Evolutionary conservation across 1,139 yeast genomes (phyloP).

Genomic region (Kazachstania sp.): DNA sequence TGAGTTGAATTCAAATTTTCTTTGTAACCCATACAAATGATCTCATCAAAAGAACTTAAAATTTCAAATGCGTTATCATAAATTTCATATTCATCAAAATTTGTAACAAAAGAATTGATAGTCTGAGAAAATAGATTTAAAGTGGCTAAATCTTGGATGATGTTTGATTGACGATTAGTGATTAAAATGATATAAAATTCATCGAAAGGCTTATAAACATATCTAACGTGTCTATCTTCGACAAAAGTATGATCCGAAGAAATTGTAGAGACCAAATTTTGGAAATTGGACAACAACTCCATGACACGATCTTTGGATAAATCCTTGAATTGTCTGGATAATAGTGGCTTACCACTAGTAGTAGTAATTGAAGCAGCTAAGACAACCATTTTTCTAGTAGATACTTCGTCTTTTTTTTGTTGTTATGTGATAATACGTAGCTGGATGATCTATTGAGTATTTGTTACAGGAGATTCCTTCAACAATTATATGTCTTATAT

Average conservation of each 20-base stretch:
- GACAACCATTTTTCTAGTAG: conserved; percentile 52
- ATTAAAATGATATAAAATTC: conserved; percentile 86
- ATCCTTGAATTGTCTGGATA: conserved; percentile 89
- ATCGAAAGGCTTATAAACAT: conserved; percentile 92
- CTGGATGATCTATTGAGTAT: too few relatives aligned
- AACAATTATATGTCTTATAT: too few relatives aligned
- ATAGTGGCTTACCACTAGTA: conserved; percentile 86
- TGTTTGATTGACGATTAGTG: conserved; percentile 86
- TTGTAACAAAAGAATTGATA: conserved; percentile 64
- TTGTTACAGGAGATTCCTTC: too few relatives aligned
- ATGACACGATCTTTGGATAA: conserved; percentile 79
- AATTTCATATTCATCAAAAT: conserved; percentile 75
- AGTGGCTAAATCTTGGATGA: conserved; percentile 90
- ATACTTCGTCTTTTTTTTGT: too few relatives aligned
- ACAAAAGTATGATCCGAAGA: conserved; percentile 88
- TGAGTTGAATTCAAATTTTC: conserved; percentile 80
- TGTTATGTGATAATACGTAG: too few relatives aligned
- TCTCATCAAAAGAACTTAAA: conserved; percentile 88
- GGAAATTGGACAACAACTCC: conserved; percentile 78
- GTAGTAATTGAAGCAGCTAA: conserved; percentile 95
- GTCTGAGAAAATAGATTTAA: conserved; percentile 78
- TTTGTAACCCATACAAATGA: conserved; percentile 79
- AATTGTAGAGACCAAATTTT: conserved; percentile 61
- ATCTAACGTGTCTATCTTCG: conserved; percentile 87
- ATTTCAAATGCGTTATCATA: conserved; percentile 82